A percentile compares a stretch with the other conserved stretches of the same genome.
Evolutionary conservation across 164 flowering plant genomes (phyloP).

Genomic region (Vitis rotundifolia): DNA sequence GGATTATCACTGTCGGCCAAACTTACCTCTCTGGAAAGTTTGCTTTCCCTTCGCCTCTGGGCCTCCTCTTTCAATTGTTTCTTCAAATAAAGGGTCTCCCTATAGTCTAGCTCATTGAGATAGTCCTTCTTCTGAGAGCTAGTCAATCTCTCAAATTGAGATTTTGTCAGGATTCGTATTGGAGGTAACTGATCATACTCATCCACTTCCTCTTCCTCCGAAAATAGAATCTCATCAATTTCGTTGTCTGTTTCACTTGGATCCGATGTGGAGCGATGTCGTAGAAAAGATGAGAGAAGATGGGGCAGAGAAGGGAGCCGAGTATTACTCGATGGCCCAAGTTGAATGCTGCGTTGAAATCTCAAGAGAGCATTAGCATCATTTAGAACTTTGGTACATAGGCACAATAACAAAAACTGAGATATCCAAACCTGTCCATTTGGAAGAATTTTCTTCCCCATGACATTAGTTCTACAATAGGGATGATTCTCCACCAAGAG

Average conservation of each 20-base stretch:
- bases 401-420: conserved; percentile 67
- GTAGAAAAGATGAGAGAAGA: conserved; percentile 82
- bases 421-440: conserved; percentile 86
- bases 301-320: conserved; percentile 87
- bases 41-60: conserved; percentile 33
- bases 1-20: conserved; percentile 27
- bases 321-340: conserved; percentile 44
- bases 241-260: conserved; percentile 38
- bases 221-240: conserved; percentile 36
- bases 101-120: conserved; percentile 88
- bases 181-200: conserved; percentile 93
- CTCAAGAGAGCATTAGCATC: conserved; percentile 70
- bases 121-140: conserved; percentile 72
- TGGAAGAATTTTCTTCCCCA: conserved; percentile 81
- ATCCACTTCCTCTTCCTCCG: conserved; percentile 62
- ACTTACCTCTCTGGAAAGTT: conserved; percentile 26
- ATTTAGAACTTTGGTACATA: conserved; percentile 76
- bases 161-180: conserved; percentile 69
- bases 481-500: conserved; percentile 90
- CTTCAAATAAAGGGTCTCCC: conserved; percentile 86
- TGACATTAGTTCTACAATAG: conserved; percentile 53
- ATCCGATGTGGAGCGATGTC: conserved; percentile 38
- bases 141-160: conserved; percentile 63
- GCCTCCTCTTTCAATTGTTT: conserved; percentile 74
- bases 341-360: conserved; percentile 57